Base-by-base conservation (phyloP, 495 filamentous ascomycete species). In the Neurospora sp. region DNA sequence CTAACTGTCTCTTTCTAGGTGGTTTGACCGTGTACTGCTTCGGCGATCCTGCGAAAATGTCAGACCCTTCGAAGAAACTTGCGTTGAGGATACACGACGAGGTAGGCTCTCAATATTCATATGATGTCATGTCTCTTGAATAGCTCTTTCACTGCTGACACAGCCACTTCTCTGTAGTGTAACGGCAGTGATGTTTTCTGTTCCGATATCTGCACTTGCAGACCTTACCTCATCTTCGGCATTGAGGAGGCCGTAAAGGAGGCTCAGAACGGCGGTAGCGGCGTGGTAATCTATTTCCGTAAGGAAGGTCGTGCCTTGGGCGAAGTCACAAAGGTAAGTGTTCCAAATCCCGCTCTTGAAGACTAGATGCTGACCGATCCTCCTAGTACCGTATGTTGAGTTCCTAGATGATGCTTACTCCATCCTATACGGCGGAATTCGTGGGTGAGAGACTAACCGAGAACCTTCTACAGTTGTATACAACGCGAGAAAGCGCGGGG, bases 161-260 rank as follows among this genome's bases (percentile, higher is more conserved):
- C 72, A 41, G 37, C 39, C 38, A 61, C 27, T 14, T 66, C 12
- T 71, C 69, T 59, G 39, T 68, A 88, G 87, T 94, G 94, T 84
- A 98, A 98, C 81, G 95, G 96, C 71, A 94, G 92, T 81, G 96
- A 99, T 86, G 96, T 99, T 71, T 99, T 99, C 82, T 94, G 97
- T 73, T 97, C 93, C 41, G 96, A 99, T 82, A 99, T 99, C 80
- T 99, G 96, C 83, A 99, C 96, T 38, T 98, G 96, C 82, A 89
- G 96, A 59, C 96, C 96, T 40, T 99, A 99, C 78, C 89, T 99
- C 72, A 96, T 97, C 75, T 99, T 96, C 79, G 96, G 96, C 40
- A 94, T 99, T 72, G 93, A 94, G 76, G 96, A 99, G 82, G 96
- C 96, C 8, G 95, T 99, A 73, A 95, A 94, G 76, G 93, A 98